phyloP scores from a whole-genome alignment of 2,329 filamentous ascomycete genomes.

The Beauveria sp. region DNA sequence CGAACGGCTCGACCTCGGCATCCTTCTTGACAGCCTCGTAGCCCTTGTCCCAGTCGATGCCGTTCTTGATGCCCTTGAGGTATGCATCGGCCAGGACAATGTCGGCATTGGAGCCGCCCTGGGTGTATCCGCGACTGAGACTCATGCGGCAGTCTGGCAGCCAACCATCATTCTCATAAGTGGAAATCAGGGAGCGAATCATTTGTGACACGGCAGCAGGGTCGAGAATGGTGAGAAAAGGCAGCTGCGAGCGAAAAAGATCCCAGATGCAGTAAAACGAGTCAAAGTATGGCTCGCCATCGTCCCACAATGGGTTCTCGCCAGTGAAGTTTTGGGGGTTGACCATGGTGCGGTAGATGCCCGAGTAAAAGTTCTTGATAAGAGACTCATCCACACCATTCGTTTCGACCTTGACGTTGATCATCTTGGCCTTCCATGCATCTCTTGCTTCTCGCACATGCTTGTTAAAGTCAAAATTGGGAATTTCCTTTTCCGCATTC shows the following conservation, averaged over 20 bases:
- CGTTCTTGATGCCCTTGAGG: slow-evolving; percentile 54
- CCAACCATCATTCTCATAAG: slow-evolving; percentile 61
- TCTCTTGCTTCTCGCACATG: slow-evolving; percentile 44
- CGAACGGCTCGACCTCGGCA: slow-evolving; percentile 59
- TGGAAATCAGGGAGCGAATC: slow-evolving; percentile 64
- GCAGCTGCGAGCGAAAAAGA: slow-evolving; percentile 60
- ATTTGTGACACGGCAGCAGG: slow-evolving; percentile 56
- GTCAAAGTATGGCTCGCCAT: slow-evolving; percentile 63
- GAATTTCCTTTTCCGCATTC: slow-evolving; percentile 63
- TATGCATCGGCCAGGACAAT: slow-evolving; percentile 60
- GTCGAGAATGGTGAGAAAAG: slow-evolving; percentile 61
- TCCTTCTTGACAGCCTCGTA: slow-evolving; percentile 67
- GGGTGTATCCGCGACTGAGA: slow-evolving; percentile 65
- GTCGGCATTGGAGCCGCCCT: slow-evolving; percentile 70
- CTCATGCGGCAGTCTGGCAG: slow-evolving; percentile 71
- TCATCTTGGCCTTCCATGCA: slow-evolving; percentile 56
- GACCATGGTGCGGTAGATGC: slow-evolving; percentile 65
- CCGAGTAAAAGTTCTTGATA: slow-evolving; percentile 61
- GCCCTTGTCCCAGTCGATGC: slow-evolving; percentile 58
- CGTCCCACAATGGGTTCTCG: slow-evolving; percentile 62
- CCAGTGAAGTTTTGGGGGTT: slow-evolving; percentile 68
- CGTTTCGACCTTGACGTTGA: slow-evolving; percentile 46
- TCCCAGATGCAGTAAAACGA: slow-evolving; percentile 75
- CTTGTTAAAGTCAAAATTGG: slow-evolving; percentile 54
- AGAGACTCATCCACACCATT: slow-evolving; percentile 44